Base-by-base conservation (phyloP, 2,329 filamentous ascomycete species). In the Alternaria burnsii region DNA sequence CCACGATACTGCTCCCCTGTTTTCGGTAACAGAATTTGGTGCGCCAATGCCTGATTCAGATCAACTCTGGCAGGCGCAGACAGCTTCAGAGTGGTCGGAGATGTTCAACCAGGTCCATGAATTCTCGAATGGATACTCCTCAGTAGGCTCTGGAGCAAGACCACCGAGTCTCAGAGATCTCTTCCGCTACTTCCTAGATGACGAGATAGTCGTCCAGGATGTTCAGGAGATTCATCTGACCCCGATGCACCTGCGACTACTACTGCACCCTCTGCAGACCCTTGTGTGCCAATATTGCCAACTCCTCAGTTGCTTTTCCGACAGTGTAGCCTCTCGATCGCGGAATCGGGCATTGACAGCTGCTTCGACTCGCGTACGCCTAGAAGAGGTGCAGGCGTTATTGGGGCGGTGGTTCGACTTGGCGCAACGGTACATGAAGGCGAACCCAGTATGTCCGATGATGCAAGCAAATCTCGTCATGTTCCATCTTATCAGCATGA, bases 401-500 rank as follows among this genome's bases (percentile, higher is more conserved):
- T 79, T 92, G 7, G 84, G 87, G 63, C 85, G 85, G 58, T 92
- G 89, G 89, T 89, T 89, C 74, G 84, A 87, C 61, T 79, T 91
- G n/a, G 86, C 86, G 38, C 83, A 86, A 61, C 76, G 80, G 11
- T 84, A 87, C 71, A 78, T 82, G 68, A 86, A 86, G 70, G 76
- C 80, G n/a, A 84, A 88, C 69, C 83, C 85, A 1, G 77, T 79
- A 48, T 90, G 88, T 64, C 78, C 85, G 16, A 82, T 88, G 64
- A 90, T 87, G 71, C 85, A 85, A 68, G 88, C 87, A 64, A 91
- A 89, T 70, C 77, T 92, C 42, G 85, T 90, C 43, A 84, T 92
- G 61, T 91, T 89, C 74, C 89, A 92, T 68, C 82, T 92, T 42
- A 88, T 92, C 71, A 88, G 85, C 50, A 82, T 92, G 59, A 91